These are phyloP conservation scores for Nicotiana sylvestris DNA, from an alignment of 257 asterid species.

Conservation along the genomic window DNA sequence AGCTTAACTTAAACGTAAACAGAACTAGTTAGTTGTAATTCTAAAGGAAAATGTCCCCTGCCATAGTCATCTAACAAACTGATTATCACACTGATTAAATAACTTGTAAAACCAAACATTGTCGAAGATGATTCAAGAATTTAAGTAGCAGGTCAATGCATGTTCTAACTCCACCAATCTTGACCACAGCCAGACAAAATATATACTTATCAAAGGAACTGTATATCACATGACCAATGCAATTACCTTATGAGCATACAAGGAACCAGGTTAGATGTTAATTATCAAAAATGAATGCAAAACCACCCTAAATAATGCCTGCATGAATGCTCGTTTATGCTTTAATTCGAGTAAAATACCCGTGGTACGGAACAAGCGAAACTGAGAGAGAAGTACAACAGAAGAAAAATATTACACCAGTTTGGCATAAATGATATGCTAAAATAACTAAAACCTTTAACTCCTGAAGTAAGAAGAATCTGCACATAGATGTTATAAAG, in stretches of 20 bases:
- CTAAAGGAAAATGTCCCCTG: not conserved
- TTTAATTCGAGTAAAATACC: not conserved
- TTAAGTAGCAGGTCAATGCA: not conserved
- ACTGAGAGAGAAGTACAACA: not conserved
- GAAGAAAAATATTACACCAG: not conserved
- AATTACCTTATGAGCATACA: not conserved
- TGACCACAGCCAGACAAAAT: not conserved
- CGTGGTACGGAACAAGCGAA: not conserved
- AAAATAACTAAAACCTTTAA: not conserved
- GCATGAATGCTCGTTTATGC: not conserved
- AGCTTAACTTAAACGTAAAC: not conserved
- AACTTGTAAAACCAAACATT: not conserved
- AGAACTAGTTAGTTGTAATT: not conserved
- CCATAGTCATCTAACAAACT: not conserved
- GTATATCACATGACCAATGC: not conserved
- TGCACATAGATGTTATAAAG: not conserved
- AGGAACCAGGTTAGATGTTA: not conserved
- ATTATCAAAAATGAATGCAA: not conserved
- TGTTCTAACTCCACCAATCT: not conserved
- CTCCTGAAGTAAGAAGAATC: slow-evolving; percentile 3
- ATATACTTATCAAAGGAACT: not conserved
- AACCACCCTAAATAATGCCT: not conserved
- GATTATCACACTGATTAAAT: not conserved
- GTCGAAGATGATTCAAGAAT: not conserved
- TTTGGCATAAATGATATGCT: not conserved